Evolutionary conservation across 2,329 filamentous ascomycete genomes (phyloP), one percentile per base, ranked within the genome.

Genomic region (Microcera coccophila): DNA sequence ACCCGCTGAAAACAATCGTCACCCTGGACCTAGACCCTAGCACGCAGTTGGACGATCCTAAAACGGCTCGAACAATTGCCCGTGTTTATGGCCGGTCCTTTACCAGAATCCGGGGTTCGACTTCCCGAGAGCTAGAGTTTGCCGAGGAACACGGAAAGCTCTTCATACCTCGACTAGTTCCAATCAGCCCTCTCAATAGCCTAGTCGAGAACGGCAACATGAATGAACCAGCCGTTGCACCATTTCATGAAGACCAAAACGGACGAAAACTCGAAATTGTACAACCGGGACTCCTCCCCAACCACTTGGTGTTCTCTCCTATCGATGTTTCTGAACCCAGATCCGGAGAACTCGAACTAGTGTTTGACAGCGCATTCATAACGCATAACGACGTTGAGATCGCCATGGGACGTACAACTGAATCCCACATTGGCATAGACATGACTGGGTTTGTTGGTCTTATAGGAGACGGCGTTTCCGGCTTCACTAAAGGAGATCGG

Each of bases 151-250:
- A 56, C 2, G 64, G 65, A 3, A 55, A 54, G 19, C 41, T 76
- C 3, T 69, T 61, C 44, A 64, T 76, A 4, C 73, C 75, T 5
- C 68, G 75, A 4, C 59, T 78, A 2, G 53, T 61, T 33, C 67
- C 70, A 0, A 45, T 75, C 2, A 26, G 44, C 2, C 24, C 48
- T 1, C 51, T 78, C 20, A 78, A 78, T 47, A 53, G 54, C 4
- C 44, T 72, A n/a, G 67, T 78, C 2, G 73, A 76, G 48, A 32
- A 39, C 12, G 36, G 36, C 4, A 38, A 42, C 1, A 37, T 47
- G 2, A 38, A 41, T 10, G n/a, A 50, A 32, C 7, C 12, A 5
- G 29, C 39, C 4, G 35, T 52, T 20, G 44, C 43, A 4, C 29
- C 42, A 0, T 66, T 68, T 24, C 38, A 53, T n/a, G 18, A 33